Conservation (phyloP, 768 basidiomycete species). For the Holtermanniella nyarrowii region DNA sequence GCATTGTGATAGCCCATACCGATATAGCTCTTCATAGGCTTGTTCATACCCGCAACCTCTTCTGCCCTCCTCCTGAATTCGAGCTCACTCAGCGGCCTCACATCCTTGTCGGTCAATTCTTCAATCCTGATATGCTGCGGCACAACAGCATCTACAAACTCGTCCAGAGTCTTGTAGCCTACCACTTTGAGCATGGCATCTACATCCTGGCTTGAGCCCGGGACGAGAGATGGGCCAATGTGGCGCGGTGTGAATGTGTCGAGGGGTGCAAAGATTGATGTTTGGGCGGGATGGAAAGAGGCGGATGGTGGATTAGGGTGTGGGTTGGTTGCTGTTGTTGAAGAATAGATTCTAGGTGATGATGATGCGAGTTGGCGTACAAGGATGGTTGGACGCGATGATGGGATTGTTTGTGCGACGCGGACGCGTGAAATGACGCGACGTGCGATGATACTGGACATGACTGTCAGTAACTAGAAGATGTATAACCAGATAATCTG, state of each 20-base stretch:
- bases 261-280: constrained; percentile 64
- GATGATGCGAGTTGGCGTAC: no score
- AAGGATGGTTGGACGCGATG: no score
- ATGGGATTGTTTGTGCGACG: no score
- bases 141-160: constrained; percentile 71
- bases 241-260: constrained; percentile 87
- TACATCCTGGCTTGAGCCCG: constrained; percentile 51
- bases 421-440: no score
- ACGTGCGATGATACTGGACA: no score
- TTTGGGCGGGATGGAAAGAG: constrained; percentile 23
- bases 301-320: constrained; percentile 19
- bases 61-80: constrained; percentile 68
- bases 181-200: constrained; percentile 69
- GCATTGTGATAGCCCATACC: constrained; percentile 97
- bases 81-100: constrained; percentile 71
- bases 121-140: constrained; percentile 70
- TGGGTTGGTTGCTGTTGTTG: constrained; percentile 35
- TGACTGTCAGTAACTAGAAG: no score
- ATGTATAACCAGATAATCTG: no score
- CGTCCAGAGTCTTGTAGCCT: constrained; percentile 79
- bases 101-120: constrained; percentile 47
- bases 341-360: constrained; percentile 12
- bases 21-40: constrained; percentile 81
- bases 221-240: constrained; percentile 63
- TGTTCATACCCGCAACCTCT: constrained; percentile 66